Conservation (phyloP, 2,329 filamentous ascomycete species). For the Exophiala phaeomuriformis region DNA sequence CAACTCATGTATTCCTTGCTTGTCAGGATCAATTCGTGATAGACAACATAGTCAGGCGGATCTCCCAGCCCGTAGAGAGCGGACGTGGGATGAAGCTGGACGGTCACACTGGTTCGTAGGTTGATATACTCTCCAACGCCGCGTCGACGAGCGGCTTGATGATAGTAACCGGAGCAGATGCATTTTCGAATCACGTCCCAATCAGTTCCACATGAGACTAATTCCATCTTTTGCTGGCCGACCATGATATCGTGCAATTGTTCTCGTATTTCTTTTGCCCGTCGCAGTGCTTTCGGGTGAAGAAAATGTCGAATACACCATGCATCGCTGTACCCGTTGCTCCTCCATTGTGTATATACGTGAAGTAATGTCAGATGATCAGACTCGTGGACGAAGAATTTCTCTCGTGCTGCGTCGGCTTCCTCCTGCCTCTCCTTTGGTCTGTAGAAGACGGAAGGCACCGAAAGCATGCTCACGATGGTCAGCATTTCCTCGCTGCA, state of each 20-base stretch:
- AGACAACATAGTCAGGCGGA: constrained; percentile 92
- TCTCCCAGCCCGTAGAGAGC: constrained; percentile 89
- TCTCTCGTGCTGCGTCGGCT: constrained; percentile 88
- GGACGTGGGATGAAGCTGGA: constrained; percentile 89
- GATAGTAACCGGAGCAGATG: constrained; percentile 96
- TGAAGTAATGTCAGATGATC: constrained; percentile 94
- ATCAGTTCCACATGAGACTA: constrained; percentile 86
- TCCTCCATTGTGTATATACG: constrained; percentile 91
- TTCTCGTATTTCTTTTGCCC: constrained; percentile 88
- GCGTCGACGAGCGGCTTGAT: constrained; percentile 92
- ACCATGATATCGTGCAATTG: constrained; percentile 92
- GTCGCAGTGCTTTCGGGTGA: constrained; percentile 84
- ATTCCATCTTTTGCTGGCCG: constrained; percentile 73
- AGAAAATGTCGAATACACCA: constrained; percentile 94
- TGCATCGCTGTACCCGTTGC: constrained; percentile 78
- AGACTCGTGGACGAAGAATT: constrained; percentile 97
- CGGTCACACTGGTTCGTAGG: constrained; percentile 83
- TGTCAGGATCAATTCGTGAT: constrained; percentile 95
- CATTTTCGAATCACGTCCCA: constrained; percentile 95
- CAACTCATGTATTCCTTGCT: constrained; percentile 94
- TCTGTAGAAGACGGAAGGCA: constrained; percentile 92
- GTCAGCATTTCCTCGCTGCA: constrained; percentile 98
- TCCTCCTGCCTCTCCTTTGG: constrained; percentile 96
- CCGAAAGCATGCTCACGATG: constrained; percentile 95
- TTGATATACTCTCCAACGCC: constrained; percentile 98